Conservation (phyloP, 2,329 filamentous ascomycete genomes). For the Claviceps sorghi region DNA sequence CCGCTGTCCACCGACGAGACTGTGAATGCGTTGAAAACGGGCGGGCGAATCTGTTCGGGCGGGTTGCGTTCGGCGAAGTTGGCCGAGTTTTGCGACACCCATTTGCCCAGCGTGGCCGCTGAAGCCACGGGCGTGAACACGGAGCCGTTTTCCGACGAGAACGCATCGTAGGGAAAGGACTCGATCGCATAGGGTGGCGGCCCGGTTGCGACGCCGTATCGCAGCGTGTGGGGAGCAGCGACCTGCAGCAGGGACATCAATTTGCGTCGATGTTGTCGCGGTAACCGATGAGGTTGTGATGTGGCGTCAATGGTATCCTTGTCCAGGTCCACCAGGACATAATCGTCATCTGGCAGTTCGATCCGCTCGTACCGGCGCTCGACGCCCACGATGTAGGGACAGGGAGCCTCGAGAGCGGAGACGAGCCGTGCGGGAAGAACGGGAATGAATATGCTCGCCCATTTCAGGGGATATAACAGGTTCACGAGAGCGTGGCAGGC, state of each 20-base stretch:
- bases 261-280: constrained; percentile 80
- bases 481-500: constrained; percentile 77
- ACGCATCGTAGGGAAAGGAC: constrained; percentile 79
- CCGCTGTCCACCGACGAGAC: constrained; percentile 54
- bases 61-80: constrained; percentile 61
- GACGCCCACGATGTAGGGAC: constrained; percentile 92
- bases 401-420: constrained; percentile 84
- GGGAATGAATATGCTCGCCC: constrained; percentile 90
- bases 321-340: constrained; percentile 87
- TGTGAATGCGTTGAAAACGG: constrained; percentile 84
- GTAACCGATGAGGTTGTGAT: constrained; percentile 59
- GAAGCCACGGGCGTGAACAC: constrained; percentile 62
- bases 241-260: constrained; percentile 75
- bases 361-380: constrained; percentile 80
- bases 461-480: constrained; percentile 78
- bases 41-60: constrained; percentile 35
- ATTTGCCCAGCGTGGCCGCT: constrained; percentile 63
- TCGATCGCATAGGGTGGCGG: constrained; percentile 88
- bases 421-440: constrained; percentile 76
- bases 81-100: constrained; percentile 78
- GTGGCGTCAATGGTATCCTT: constrained; percentile 81
- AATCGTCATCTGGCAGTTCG: constrained; percentile 85
- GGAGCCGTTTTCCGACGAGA: constrained; percentile 70
- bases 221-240: constrained; percentile 77
- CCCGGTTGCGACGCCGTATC: constrained; percentile 73